Conservation (phyloP, 2,329 filamentous ascomycete species). For the Fusarium xylarioides region DNA sequence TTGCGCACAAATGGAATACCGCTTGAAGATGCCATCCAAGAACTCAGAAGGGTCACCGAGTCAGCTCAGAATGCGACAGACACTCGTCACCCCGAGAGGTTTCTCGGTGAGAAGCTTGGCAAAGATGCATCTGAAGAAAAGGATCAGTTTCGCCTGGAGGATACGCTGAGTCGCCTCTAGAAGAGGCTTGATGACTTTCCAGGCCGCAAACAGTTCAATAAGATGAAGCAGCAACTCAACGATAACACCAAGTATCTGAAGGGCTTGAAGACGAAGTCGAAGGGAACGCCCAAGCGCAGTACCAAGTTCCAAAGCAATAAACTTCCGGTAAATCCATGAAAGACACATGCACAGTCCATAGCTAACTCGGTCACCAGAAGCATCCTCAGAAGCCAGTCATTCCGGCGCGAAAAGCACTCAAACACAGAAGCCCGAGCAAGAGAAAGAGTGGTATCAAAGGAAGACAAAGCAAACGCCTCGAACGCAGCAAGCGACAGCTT, state of each 20-base stretch:
- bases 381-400: not conserved
- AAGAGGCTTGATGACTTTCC: not conserved
- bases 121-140: accelerated
- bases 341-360: accelerated
- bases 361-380: not conserved
- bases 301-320: accelerated
- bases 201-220: not conserved
- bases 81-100: no score
- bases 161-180: not conserved
- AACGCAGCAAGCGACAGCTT: not conserved
- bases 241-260: not conserved
- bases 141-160: not conserved
- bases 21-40: not conserved
- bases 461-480: accelerated
- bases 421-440: accelerated
- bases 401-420: not conserved
- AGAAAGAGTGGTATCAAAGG: accelerated
- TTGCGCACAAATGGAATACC: not conserved
- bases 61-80: not conserved
- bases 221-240: not conserved
- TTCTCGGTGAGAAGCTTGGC: accelerated
- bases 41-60: not conserved
- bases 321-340: accelerated
- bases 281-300: not conserved
- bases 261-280: not conserved